A percentile compares a stretch with the other conserved stretches of the same genome.
These are phyloP conservation scores for Gyromitra esculenta DNA, from an alignment of 2,329 filamentous ascomycete species.

Conservation along the genomic window DNA sequence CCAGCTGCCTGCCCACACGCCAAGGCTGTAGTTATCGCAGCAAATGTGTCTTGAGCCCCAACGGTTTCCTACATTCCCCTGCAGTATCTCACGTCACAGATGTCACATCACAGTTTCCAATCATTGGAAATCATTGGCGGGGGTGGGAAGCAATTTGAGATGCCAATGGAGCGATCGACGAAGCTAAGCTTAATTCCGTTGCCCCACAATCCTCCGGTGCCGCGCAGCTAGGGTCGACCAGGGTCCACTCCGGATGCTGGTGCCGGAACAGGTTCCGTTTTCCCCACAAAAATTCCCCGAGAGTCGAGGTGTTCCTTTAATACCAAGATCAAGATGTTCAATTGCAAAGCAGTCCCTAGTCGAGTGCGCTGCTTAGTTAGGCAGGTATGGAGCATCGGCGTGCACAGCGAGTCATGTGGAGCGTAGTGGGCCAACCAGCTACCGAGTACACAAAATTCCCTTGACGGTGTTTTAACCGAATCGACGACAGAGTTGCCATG, in stretches of 20 bases:
- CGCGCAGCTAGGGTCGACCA: too few relatives aligned
- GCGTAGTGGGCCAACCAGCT: not conserved
- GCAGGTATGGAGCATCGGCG: not conserved
- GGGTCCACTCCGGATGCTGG: not conserved
- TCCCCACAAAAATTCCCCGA: not conserved
- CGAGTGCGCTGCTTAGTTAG: not conserved
- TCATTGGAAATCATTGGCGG: slow-evolving; percentile 1
- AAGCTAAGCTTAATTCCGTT: too few relatives aligned
- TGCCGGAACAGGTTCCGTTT: not conserved
- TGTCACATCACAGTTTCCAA: not conserved
- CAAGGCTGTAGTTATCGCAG: not conserved
- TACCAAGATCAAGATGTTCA: too few relatives aligned
- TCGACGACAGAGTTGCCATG: not conserved
- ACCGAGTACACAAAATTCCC: not conserved
- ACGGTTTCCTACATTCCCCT: not conserved
- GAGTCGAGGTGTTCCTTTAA: not conserved
- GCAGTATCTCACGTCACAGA: not conserved
- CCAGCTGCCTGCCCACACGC: not conserved
- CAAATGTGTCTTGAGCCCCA: not conserved
- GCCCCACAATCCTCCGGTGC: too few relatives aligned
- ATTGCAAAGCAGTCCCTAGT: not conserved
- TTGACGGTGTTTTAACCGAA: not conserved
- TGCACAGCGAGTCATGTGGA: not conserved
- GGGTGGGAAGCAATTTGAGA: too few relatives aligned
- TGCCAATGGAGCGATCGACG: too few relatives aligned